A percentile compares a stretch with the other conserved stretches of the same genome.
phyloP scores from a whole-genome alignment of 1,139 yeast species.

The Suhomyces terraborum region DNA sequence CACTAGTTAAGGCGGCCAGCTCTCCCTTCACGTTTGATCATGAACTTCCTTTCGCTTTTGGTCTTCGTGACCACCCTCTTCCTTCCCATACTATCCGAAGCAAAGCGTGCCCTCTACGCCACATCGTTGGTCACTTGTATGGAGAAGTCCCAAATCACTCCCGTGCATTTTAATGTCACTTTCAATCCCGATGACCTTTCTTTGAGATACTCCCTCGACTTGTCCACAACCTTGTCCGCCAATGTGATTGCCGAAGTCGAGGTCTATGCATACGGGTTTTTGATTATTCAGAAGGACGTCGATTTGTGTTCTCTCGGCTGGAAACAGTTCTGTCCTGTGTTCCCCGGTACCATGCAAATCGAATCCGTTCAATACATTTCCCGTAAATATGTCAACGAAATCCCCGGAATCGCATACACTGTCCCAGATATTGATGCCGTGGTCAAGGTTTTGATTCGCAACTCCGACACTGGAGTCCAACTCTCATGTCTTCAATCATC shows the following conservation, averaged over 20 bases:
- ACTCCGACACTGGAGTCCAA: slow-evolving; percentile 37
- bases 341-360: slow-evolving; percentile 68
- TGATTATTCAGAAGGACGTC: slow-evolving; percentile 53
- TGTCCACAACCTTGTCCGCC: slow-evolving; percentile 60
- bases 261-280: slow-evolving; percentile 77
- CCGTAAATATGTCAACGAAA: slow-evolving; percentile 43
- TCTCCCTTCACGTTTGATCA: neutral
- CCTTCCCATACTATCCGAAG: slow-evolving; percentile 17
- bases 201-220: slow-evolving; percentile 59
- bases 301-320: slow-evolving; percentile 64
- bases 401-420: slow-evolving; percentile 71
- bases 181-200: slow-evolving; percentile 68
- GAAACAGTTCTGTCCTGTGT: slow-evolving; percentile 80
- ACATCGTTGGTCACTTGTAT: slow-evolving; percentile 74
- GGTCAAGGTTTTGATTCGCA: slow-evolving; percentile 52
- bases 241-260: slow-evolving; percentile 60
- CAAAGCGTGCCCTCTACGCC: slow-evolving; percentile 52
- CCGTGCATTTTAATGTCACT: slow-evolving; percentile 64
- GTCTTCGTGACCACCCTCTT: slow-evolving; percentile 9
- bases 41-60: slow-evolving; percentile 7
- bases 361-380: slow-evolving; percentile 64
- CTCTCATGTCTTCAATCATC: slow-evolving; percentile 71
- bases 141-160: slow-evolving; percentile 65
- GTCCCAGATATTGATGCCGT: slow-evolving; percentile 83
- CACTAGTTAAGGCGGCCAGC: neutral